These are phyloP conservation scores for Fraxinus paxiana DNA, from an alignment of 305 asterid species.

Conservation along the genomic window DNA sequence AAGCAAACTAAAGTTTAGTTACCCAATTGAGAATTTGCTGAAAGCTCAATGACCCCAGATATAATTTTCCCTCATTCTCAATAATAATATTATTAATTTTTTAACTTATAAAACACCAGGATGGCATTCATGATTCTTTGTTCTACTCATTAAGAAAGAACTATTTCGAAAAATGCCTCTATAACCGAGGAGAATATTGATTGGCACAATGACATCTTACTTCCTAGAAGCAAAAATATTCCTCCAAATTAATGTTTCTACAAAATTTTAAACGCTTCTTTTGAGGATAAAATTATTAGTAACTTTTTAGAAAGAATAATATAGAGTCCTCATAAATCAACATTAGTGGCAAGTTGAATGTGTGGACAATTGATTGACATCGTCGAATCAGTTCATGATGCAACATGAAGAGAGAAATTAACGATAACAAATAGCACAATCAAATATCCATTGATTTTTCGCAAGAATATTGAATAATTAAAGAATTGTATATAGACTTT, in stretches of 20 bases:
- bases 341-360: not conserved
- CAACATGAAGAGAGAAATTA: not conserved
- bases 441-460: not conserved
- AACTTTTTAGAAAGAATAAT: not conserved
- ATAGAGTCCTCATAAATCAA: too few species aligned
- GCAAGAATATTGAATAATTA: not conserved
- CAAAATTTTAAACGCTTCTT: too few species aligned
- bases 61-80: not conserved
- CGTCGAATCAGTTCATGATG: not conserved
- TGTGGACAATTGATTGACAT: not conserved
- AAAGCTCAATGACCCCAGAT: not conserved
- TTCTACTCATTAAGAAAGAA: too few species aligned
- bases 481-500: not conserved
- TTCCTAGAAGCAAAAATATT: not conserved
- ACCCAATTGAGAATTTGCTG: not conserved
- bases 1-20: not conserved
- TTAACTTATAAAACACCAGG: not conserved
- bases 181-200: too few species aligned
- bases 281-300: not conserved
- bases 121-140: not conserved
- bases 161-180: not conserved
- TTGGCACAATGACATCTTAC: too few species aligned
- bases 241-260: not conserved
- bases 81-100: too few species aligned
- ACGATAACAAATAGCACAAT: too few species aligned